Evolutionary conservation across 179 eudicot species (phyloP), one percentile per base, ranked within the genome.

Genomic region (Vitellaria paradoxa): DNA sequence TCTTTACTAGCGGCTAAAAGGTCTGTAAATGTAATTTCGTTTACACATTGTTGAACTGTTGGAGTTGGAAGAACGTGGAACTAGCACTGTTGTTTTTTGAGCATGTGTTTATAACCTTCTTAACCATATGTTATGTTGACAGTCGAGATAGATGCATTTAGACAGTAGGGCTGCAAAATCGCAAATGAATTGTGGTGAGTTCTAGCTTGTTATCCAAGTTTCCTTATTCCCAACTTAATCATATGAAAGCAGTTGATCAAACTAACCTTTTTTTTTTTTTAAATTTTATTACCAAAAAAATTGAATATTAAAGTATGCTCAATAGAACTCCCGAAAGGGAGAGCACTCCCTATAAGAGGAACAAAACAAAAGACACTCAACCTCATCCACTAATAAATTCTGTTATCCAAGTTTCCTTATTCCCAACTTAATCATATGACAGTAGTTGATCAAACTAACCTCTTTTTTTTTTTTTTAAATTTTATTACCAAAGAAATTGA

Each of bases 111-210:
- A 12, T 52, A 11, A 53, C 26, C 46, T 70, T 70, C 55, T 15
- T 23, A n/a, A 68, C 9, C 42, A 50, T 49, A 21, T 68, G 20
- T 40, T 47, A 69, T 20, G 17, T 13, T 14, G 55, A 17, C 21
- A 24, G 0, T 42, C 5, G 45, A 42, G 45, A 42, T n/a, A 23
- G 57, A 9, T 69, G 30, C 73, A 49, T 47, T 69, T 6, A 7
- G 0, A 3, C 3, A 23, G 9, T 14, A 50, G 45, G 60, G 60
- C 45, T 26, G 60, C 30, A 30, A 30, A 30, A 30, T 30, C 2
- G 37, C 37, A 13, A 21, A 50, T 21, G 73, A 49, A 42, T 46
- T 70, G 59, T 11, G 30, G 73, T 50, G 73, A 71, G 74, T 30
- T 26, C 55, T 71, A 50, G 47, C 63, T 71, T 20, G 12, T 71